Evolutionary conservation across 148 eudicot species (phyloP), one percentile per base, ranked within the genome.

Genomic region (Dianthus caryophyllus): DNA sequence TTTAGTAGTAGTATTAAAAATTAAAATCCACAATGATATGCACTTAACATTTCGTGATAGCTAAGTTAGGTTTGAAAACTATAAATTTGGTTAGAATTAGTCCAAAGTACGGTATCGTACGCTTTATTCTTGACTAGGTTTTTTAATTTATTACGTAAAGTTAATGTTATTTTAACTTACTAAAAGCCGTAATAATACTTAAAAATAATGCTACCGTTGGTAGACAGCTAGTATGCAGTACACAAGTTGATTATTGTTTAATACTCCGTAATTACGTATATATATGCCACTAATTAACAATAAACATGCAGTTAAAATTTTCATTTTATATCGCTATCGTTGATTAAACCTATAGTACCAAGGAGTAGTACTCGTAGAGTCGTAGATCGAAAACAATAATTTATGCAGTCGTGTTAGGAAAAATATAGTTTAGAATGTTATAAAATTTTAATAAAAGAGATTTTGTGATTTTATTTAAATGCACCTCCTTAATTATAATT

Each of bases 101-200:
- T 61, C 12, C 13, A 38, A 17, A 51, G 74, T 71, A 71, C 74
- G 74, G 67, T 4, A 22, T 57, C 67, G 74, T 71, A 71, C 74
- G 61, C 60, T 41, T 5, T 33, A 20, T 43, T 20, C 1, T 66
- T 20, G 49, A 18, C 44, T 54, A 26, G 59, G 25, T 54, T 15
- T 56, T 26, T 56, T 9, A 14, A 2, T 56, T 25, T 13, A 0
- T 31, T 2, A 39, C 38, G 27, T 21, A 38, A 61, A 61, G 49
- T 21, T 67, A 22, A 53, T 52, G 18, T 54, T 21, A 30, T 29
- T 10, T 26, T 2, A 33, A 15, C 22, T 52, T 52, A 33, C 56
- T 53, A 15, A 52, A 67, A 52, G 21, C 56, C 29, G 17, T 24
- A 55, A 41, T 33, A 3, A 41, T 3, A 41, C 11, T 3, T 41